phyloP scores from a whole-genome alignment of 139 green algal species.

The Nannochloris sp. region DNA sequence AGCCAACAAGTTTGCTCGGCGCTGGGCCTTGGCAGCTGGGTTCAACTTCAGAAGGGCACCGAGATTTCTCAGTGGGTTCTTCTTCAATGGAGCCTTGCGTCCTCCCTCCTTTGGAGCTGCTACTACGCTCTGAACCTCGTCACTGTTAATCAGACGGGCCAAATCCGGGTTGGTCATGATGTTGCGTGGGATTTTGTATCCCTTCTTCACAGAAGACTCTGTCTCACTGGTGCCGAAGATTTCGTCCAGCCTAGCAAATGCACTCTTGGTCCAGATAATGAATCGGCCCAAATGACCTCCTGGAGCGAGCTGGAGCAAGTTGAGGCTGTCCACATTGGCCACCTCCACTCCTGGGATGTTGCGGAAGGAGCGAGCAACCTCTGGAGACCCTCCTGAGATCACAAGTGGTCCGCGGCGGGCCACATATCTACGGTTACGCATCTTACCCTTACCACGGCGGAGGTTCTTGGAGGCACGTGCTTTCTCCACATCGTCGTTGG shows the following conservation, averaged over 20 bases:
- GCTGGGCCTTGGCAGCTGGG: constrained; percentile 76
- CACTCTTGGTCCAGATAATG: constrained; percentile 94
- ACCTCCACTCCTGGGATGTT: constrained; percentile 95
- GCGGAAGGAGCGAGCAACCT: constrained; percentile 84
- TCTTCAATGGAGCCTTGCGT: constrained; percentile 71
- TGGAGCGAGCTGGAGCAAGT: constrained; percentile 95
- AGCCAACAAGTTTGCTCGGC: constrained; percentile 52
- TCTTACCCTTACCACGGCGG: constrained; percentile 90
- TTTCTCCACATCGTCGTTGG: constrained; percentile 83
- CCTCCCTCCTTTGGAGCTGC: constrained; percentile 45
- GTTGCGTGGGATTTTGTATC: constrained; percentile 81
- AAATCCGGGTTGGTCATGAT: constrained; percentile 92
- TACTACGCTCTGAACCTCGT: constrained; percentile 88
- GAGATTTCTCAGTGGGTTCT: constrained; percentile 98
- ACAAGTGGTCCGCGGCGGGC: constrained; percentile 90
- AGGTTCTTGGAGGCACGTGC: constrained; percentile 35
- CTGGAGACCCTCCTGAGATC: constrained; percentile 76
- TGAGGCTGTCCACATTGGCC: constrained; percentile 76
- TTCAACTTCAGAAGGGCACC: constrained; percentile 94
- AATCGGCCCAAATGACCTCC: constrained; percentile 96
- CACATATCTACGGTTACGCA: constrained; percentile 94
- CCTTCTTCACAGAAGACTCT: constrained; percentile 80
- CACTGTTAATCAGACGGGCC: constrained; percentile 90
- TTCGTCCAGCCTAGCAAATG: constrained; percentile 87
- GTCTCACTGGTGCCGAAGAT: constrained; percentile 72